Conservation (phyloP, 2,329 filamentous ascomycete species). For the Beauveria caledonica region DNA sequence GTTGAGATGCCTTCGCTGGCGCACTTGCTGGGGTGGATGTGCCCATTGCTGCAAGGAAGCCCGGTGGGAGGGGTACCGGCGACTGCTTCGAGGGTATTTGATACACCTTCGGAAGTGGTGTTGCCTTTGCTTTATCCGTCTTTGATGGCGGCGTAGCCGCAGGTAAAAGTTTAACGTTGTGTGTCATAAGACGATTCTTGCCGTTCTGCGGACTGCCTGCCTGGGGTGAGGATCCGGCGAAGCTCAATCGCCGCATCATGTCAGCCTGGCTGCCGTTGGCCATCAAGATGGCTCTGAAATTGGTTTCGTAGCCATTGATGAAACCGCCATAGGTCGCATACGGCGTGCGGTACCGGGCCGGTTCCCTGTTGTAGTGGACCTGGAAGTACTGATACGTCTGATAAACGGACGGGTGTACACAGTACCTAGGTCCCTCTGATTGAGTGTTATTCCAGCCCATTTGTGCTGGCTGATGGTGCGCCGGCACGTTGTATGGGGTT, state of each 20-base stretch:
- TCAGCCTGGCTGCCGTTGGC: constrained; percentile 19
- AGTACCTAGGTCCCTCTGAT: constrained; percentile 21
- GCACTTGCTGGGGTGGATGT: constrained; percentile 18
- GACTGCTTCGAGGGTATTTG: constrained; percentile 34
- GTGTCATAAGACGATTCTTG: background rate
- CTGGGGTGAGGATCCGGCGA: background rate
- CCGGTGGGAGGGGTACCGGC: constrained; percentile 35
- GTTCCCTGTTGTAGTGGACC: constrained; percentile 50
- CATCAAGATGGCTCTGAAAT: constrained; percentile 37
- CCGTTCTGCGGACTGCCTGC: background rate
- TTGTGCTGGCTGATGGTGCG: background rate
- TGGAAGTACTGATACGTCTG: constrained; percentile 53
- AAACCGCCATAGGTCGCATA: constrained; percentile 51
- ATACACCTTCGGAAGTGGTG: constrained; percentile 21
- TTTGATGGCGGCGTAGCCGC: constrained; percentile 11
- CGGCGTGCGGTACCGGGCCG: constrained; percentile 50
- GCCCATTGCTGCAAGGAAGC: constrained; percentile 34
- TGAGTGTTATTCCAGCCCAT: background rate
- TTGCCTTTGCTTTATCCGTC: constrained; percentile 18
- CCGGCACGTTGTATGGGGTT: background rate
- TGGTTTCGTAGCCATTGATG: constrained; percentile 53
- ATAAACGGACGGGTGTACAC: constrained; percentile 34
- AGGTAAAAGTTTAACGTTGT: constrained; percentile 9
- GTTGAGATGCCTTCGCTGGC: constrained; percentile 12
- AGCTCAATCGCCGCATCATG: constrained; percentile 14